Evolutionary conservation across 768 basidiomycete genomes (phyloP).

Genomic region (Mycena crocata): DNA sequence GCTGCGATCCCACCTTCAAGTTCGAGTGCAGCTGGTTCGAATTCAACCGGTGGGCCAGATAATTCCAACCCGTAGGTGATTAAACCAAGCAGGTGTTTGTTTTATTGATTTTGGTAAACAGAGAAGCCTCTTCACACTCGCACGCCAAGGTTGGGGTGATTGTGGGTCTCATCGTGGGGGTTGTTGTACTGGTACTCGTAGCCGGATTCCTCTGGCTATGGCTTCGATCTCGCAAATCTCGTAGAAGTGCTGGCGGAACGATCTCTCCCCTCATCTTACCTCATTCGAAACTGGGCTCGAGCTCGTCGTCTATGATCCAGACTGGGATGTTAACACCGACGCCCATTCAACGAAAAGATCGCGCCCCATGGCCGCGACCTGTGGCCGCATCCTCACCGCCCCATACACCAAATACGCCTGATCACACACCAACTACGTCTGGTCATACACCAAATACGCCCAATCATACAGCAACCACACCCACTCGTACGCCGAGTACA

Average conservation of each 20-base stretch:
- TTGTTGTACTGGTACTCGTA: neutral
- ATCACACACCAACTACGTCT: neutral
- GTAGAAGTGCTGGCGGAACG: neutral
- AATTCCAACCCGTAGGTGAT: neutral
- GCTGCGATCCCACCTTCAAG: neutral
- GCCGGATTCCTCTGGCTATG: neutral
- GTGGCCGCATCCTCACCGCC: neutral
- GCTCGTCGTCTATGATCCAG: neutral
- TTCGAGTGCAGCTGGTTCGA: neutral
- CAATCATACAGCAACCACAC: neutral
- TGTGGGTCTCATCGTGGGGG: slow-evolving; percentile 11
- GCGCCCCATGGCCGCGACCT: neutral
- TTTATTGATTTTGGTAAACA: neutral
- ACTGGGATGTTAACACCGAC: neutral
- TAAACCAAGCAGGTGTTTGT: neutral
- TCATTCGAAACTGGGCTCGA: neutral
- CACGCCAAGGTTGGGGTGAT: slow-evolving; percentile 7
- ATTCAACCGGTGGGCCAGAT: neutral
- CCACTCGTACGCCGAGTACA: too few species aligned
- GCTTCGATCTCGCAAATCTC: slow-evolving; percentile 5
- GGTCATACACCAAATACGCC: neutral
- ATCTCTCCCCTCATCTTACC: slow-evolving; percentile 7
- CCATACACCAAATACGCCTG: neutral
- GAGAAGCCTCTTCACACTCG: neutral
- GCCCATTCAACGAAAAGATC: slow-evolving; percentile 4